A percentile compares a stretch with the other conserved stretches of the same genome.
These are phyloP conservation scores for Talinum fruticosum DNA, from an alignment of 148 eudicot genomes.

Conservation along the genomic window DNA sequence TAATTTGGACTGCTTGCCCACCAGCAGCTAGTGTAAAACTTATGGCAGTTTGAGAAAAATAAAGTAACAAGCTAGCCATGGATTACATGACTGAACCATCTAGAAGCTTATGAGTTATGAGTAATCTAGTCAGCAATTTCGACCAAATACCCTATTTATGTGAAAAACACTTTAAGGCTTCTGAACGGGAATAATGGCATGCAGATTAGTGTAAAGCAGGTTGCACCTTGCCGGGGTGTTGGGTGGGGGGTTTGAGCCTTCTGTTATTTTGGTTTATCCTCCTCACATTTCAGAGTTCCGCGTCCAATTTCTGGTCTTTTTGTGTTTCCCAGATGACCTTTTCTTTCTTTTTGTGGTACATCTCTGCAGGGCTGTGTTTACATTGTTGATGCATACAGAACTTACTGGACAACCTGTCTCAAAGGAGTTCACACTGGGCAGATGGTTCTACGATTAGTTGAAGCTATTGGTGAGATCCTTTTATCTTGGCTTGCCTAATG, in stretches of 20 bases:
- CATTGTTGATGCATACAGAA: constrained; percentile 73
- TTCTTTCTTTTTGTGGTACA: neutral
- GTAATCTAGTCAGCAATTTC: neutral
- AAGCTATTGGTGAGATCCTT: constrained; percentile 79
- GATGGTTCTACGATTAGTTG: constrained; percentile 88
- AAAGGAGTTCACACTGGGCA: constrained; percentile 82
- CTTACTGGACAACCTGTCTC: constrained; percentile 76
- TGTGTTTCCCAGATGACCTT: neutral
- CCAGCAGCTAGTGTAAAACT: too few species aligned
- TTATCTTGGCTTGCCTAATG: neutral
- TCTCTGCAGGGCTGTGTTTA: constrained; percentile 78
- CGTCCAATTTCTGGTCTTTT: neutral
- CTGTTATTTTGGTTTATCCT: neutral
- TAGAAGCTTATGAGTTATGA: neutral
- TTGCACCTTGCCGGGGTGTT: too few species aligned
- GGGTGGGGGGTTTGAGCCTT: too few species aligned
- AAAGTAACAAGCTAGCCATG: neutral
- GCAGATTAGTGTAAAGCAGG: neutral
- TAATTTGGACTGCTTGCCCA: too few species aligned
- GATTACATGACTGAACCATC: neutral
- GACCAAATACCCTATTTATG: neutral
- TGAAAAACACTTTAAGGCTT: neutral
- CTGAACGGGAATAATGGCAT: neutral
- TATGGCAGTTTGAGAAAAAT: too few species aligned
- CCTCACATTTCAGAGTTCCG: neutral